Percentiles rank a stretch among this genome's conserved stretches.
phyloP scores from a whole-genome alignment of 495 filamentous ascomycete species.

The Hyphodiscus hymeniophilus region DNA sequence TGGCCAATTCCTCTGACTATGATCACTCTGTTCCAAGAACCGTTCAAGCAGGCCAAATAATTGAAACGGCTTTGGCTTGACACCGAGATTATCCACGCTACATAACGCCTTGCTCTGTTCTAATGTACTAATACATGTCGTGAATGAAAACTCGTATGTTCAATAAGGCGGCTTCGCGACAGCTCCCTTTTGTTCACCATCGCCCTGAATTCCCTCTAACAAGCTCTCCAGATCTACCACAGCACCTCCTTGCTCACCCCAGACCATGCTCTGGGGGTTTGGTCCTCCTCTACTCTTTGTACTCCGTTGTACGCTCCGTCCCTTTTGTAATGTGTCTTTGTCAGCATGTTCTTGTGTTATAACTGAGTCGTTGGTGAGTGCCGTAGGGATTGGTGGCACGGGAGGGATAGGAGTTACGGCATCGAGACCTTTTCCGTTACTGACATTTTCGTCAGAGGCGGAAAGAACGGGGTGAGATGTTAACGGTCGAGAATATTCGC shows the following conservation, averaged over 20 bases:
- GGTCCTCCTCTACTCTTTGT: constrained; percentile 2
- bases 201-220: constrained; percentile 20
- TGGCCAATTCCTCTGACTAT: too few species aligned
- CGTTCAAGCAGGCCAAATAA: too few species aligned
- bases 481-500: constrained; percentile 34
- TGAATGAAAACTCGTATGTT: constrained; percentile 5
- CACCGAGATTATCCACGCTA: too few species aligned
- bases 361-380: constrained; percentile 5
- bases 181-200: constrained; percentile 13
- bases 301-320: constrained; percentile 11
- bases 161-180: constrained; percentile 22
- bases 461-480: constrained; percentile 31
- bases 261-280: neutral
- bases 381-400: constrained; percentile 22
- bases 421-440: constrained; percentile 17
- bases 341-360: constrained; percentile 27
- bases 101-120: neutral
- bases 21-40: too few species aligned
- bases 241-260: constrained; percentile 9
- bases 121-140: constrained; percentile 17
- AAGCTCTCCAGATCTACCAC: constrained; percentile 19
- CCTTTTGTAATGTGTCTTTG: constrained; percentile 7
- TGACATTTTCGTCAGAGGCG: neutral
- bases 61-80: too few species aligned
- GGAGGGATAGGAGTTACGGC: constrained; percentile 15